phyloP scores from a whole-genome alignment of 129 eudicot species.

The Calendula officinalis region DNA sequence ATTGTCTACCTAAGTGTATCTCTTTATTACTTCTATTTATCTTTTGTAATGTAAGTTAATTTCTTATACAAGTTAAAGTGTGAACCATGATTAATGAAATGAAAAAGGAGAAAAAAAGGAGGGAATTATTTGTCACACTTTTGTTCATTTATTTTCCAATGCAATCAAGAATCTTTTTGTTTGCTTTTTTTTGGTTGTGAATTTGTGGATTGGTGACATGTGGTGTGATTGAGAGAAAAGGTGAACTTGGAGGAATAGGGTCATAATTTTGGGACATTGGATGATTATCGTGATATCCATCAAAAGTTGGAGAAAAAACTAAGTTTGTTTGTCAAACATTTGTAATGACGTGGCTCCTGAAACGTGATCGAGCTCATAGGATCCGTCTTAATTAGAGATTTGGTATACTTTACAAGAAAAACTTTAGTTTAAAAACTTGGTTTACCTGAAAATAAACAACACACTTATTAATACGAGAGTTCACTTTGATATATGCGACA shows the following conservation, averaged over 20 bases:
- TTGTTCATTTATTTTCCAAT: constrained; percentile 28
- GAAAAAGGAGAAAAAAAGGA: constrained; percentile 17
- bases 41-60: constrained; percentile 14
- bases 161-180: constrained; percentile 25
- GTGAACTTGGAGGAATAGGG: background rate
- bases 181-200: background rate
- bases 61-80: constrained; percentile 40
- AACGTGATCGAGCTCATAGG: constrained; percentile 10
- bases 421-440: background rate
- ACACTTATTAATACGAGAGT: background rate
- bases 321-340: background rate
- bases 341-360: background rate
- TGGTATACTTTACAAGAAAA: background rate
- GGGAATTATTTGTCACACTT: constrained; percentile 26
- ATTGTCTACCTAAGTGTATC: constrained; percentile 9
- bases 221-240: constrained; percentile 5
- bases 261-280: constrained; percentile 7
- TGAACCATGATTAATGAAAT: constrained; percentile 5
- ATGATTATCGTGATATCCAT: constrained; percentile 9
- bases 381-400: background rate
- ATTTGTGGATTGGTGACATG: constrained; percentile 19
- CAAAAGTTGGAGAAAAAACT: constrained; percentile 2
- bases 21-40: constrained; percentile 22
- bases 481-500: no score
- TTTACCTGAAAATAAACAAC: background rate